Conservation (phyloP, 225 moss, liverwort and hornwort genomes). For the Climacium dendroides region DNA sequence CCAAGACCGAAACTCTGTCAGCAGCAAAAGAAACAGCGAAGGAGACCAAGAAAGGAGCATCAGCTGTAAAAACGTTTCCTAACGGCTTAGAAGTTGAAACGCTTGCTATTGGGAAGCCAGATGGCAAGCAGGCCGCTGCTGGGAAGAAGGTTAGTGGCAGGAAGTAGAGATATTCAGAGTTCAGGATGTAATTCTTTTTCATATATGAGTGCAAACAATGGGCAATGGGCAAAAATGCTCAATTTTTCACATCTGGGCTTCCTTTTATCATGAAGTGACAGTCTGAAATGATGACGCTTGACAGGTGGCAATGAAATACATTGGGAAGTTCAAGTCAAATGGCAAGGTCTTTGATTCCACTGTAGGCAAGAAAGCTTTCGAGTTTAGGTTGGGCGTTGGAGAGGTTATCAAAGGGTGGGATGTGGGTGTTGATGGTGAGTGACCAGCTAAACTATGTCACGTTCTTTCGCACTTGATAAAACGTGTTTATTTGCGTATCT, state of each 20-base stretch:
- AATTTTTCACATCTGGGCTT: neutral
- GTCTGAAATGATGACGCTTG: neutral
- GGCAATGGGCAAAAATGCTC: neutral
- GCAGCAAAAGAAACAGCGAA: neutral
- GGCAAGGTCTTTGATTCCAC: conserved; percentile 96
- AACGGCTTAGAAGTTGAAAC: conserved; percentile 85
- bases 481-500: neutral
- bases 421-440: conserved; percentile 74
- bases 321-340: conserved; percentile 63
- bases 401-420: conserved; percentile 99
- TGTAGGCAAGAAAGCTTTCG: conserved; percentile 70
- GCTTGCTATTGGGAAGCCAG: conserved; percentile 76
- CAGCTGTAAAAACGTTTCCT: conserved; percentile 47
- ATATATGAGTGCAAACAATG: neutral
- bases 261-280: neutral
- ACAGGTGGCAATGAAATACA: conserved; percentile 83
- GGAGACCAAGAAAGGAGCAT: neutral
- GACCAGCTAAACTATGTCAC: neutral
- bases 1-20: neutral
- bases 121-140: conserved; percentile 63
- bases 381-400: conserved; percentile 91
- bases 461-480: neutral
- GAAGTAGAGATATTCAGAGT: neutral
- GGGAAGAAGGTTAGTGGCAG: conserved; percentile 66
- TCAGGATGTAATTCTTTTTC: neutral